phyloP scores from a whole-genome alignment of 257 asterid species.

The Leonotis leonurus region DNA sequence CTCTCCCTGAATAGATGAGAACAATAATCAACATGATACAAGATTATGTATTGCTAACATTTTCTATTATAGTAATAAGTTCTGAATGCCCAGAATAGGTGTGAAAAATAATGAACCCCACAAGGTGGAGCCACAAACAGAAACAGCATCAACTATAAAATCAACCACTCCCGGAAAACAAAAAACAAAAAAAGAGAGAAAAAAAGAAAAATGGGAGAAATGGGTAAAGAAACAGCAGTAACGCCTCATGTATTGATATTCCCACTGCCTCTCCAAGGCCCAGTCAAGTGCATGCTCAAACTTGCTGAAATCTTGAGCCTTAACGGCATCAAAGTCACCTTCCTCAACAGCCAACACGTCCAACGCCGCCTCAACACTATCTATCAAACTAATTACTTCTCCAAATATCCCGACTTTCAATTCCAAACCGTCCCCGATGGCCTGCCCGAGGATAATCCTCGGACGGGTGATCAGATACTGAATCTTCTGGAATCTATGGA shows the following conservation, averaged over 20 bases:
- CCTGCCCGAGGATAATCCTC: slow-evolving; percentile 39
- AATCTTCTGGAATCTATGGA: slow-evolving; percentile 32
- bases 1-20: too few species aligned
- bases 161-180: not conserved
- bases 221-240: slow-evolving; percentile 1
- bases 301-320: slow-evolving; percentile 44
- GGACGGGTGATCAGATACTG: slow-evolving; percentile 28
- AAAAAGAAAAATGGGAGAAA: not conserved
- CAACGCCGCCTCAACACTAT: slow-evolving; percentile 54
- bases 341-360: slow-evolving; percentile 50
- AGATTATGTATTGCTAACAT: too few species aligned
- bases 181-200: not conserved
- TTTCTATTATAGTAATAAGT: too few species aligned
- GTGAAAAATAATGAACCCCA: too few species aligned
- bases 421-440: slow-evolving; percentile 50
- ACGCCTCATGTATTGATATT: slow-evolving; percentile 49
- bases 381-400: slow-evolving; percentile 1
- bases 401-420: slow-evolving; percentile 25
- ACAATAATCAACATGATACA: too few species aligned
- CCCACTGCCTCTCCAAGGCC: slow-evolving; percentile 67
- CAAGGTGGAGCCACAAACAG: not conserved
- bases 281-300: slow-evolving; percentile 55
- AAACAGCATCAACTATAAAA: not conserved
- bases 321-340: slow-evolving; percentile 36
- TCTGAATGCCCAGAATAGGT: too few species aligned